Evolutionary conservation across 116 monocot genomes (phyloP), one percentile per base, ranked within the genome.

Genomic region (Posidonia oceanica): DNA sequence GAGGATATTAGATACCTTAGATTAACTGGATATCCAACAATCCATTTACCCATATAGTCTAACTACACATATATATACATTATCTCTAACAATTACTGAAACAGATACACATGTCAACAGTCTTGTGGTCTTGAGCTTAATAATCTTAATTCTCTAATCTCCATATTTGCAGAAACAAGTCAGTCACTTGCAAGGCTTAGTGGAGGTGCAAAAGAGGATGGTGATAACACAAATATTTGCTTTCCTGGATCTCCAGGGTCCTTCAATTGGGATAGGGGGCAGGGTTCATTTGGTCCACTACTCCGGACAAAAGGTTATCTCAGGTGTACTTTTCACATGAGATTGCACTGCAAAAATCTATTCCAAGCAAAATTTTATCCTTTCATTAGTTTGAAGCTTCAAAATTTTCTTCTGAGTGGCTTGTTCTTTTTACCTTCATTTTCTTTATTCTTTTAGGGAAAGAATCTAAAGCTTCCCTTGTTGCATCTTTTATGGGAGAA

Each of bases 231-330:
- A 37, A 79, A 22, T 77, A 59, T 63, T 2, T 58, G 39, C 22
- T 21, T 64, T 71, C 64, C 68, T 13, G 85, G 75, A 51, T 92
- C 97, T 76, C 93, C 97, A 37, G 75, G 63, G 16, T 68, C 79
- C 54, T 84, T 92, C 20, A 90, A 84, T 69, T 84, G 85, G 87
- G 85, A 85, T 68, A 78, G 69, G 29, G 63, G 48, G 29, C 89
- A 84, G 39, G 87, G 84, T 67, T 80, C 77, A 75, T 92, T 83
- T 54, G 92, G 89, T 77, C 93, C 97, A 37, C 83, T 98, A 84
- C 82, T 44, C 72, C 84, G 61, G 87, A 92, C 38, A 98, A 87
- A 86, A 87, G 85, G 61, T 77, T 85, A 63, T 83, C 89, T 61
- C 84, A 87, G 85, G 97, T 93, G 63, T 40, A 21, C 38, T 48